Conservation (phyloP, 129 eudicot species). For the Helianthus tuberosus region DNA sequence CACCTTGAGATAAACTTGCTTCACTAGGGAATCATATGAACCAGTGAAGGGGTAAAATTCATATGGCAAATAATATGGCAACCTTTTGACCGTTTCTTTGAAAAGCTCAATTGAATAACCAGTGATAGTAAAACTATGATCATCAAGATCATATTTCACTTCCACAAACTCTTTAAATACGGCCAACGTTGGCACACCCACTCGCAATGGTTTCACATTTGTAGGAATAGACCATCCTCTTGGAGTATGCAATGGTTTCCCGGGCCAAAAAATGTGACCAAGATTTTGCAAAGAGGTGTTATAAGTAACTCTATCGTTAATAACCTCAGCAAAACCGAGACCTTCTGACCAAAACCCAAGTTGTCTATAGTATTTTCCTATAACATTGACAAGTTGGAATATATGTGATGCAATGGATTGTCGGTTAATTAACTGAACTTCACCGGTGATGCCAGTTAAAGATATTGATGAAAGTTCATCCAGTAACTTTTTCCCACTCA, state of each 20-base stretch:
- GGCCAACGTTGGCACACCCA: conserved; percentile 51
- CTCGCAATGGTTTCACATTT: conserved; percentile 29
- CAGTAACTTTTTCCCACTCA: neutral
- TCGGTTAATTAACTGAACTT: conserved; percentile 21
- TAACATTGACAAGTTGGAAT: conserved; percentile 46
- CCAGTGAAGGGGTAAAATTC: conserved; percentile 35
- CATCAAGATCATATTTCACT: conserved; percentile 28
- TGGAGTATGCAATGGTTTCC: conserved; percentile 37
- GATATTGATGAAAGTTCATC: conserved; percentile 8
- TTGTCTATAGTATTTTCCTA: conserved; percentile 48
- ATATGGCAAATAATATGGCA: conserved; percentile 36
- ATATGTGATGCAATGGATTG: conserved; percentile 12
- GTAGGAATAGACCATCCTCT: conserved; percentile 50
- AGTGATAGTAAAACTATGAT: neutral
- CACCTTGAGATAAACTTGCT: conserved; percentile 47
- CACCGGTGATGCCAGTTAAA: conserved; percentile 35
- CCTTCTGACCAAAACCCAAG: conserved; percentile 52
- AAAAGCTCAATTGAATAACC: conserved; percentile 60
- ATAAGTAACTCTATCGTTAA: conserved; percentile 17
- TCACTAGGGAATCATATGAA: conserved; percentile 39
- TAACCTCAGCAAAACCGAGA: conserved; percentile 37
- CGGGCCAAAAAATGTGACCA: conserved; percentile 51
- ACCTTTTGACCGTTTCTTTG: conserved; percentile 16
- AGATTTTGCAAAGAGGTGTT: conserved; percentile 29
- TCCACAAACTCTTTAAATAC: conserved; percentile 41